A percentile compares a stretch with the other conserved stretches of the same genome.
Conservation (phyloP, 371 early-diverging fungal species). For the Nematocida ironsii region DNA sequence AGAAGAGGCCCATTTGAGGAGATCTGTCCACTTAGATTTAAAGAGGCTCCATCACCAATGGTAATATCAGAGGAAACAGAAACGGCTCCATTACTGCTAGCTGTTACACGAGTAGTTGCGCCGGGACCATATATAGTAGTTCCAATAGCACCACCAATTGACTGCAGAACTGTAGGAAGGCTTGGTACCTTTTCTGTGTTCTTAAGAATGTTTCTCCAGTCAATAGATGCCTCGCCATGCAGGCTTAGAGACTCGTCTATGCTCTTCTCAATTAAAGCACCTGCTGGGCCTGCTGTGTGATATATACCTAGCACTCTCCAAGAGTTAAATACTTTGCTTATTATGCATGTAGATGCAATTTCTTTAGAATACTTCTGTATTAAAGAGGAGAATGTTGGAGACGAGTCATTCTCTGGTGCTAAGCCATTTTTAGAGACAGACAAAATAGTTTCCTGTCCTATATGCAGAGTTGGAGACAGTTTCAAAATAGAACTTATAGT, state of each 20-base stretch:
- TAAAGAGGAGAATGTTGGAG: neutral
- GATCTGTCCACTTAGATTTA: constrained; percentile 38
- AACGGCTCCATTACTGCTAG: constrained; percentile 10
- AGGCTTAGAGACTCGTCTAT: constrained; percentile 26
- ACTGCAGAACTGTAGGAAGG: neutral
- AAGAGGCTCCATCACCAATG: constrained; percentile 47
- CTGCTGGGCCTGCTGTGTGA: constrained; percentile 35
- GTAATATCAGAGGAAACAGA: constrained; percentile 47
- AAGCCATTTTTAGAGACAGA: constrained; percentile 5
- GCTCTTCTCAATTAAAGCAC: constrained; percentile 16
- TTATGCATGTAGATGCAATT: constrained; percentile 20
- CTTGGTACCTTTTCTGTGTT: neutral
- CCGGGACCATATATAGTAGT: neutral
- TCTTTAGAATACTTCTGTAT: neutral
- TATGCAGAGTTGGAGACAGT: constrained; percentile 29
- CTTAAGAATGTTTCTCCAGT: neutral
- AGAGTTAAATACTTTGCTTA: constrained; percentile 13
- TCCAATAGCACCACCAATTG: constrained; percentile 7
- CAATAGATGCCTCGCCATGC: constrained; percentile 27
- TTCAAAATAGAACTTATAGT: neutral
- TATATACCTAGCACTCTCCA: constrained; percentile 37
- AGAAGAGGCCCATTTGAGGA: constrained; percentile 3
- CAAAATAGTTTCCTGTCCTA: constrained; percentile 35
- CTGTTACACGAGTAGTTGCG: constrained; percentile 29
- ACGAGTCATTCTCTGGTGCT: neutral